Evolutionary conservation across 805 yeast genomes (phyloP).

Genomic region (Candida glaebosa): DNA sequence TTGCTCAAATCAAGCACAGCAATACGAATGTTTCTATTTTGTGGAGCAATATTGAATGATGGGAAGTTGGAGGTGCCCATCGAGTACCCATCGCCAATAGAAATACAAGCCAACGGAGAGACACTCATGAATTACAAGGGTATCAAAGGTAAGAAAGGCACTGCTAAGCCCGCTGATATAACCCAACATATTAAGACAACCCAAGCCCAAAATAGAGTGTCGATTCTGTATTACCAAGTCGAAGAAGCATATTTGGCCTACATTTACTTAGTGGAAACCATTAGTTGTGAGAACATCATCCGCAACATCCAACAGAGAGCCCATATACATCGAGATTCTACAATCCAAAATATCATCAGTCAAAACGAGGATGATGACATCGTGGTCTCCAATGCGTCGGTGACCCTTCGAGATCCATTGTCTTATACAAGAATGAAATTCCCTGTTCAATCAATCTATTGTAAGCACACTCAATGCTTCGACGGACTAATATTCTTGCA

Average conservation of each 20-base stretch:
- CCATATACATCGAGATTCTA: conserved; percentile 50
- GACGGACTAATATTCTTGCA: conserved; percentile 74
- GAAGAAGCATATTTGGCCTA: conserved; percentile 47
- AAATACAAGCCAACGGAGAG: conserved; percentile 60
- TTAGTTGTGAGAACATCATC: conserved; percentile 20
- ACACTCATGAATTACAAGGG: conserved; percentile 56
- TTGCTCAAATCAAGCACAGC: conserved; percentile 21
- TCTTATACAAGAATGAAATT: conserved; percentile 63
- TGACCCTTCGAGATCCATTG: conserved; percentile 76
- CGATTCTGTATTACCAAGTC: conserved; percentile 58
- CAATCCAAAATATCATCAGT: conserved; percentile 44
- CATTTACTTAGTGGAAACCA: conserved; percentile 53
- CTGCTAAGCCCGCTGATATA: conserved; percentile 79
- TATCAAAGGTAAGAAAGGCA: conserved; percentile 69
- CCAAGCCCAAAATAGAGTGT: conserved; percentile 40
- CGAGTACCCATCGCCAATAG: conserved; percentile 71
- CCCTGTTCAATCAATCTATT: conserved; percentile 69
- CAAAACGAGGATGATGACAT: conserved; percentile 56
- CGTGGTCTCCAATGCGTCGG: conserved; percentile 59
- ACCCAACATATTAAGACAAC: conserved; percentile 40
- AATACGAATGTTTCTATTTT: conserved; percentile 47
- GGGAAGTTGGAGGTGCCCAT: conserved; percentile 33
- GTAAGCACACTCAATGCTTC: conserved; percentile 85
- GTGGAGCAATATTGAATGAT: conserved; percentile 38
- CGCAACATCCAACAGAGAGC: conserved; percentile 31